A percentile compares a stretch with the other conserved stretches of the same genome.
Conservation (phyloP, 2,329 filamentous ascomycete genomes). For the Arthrinium phaeospermum region DNA sequence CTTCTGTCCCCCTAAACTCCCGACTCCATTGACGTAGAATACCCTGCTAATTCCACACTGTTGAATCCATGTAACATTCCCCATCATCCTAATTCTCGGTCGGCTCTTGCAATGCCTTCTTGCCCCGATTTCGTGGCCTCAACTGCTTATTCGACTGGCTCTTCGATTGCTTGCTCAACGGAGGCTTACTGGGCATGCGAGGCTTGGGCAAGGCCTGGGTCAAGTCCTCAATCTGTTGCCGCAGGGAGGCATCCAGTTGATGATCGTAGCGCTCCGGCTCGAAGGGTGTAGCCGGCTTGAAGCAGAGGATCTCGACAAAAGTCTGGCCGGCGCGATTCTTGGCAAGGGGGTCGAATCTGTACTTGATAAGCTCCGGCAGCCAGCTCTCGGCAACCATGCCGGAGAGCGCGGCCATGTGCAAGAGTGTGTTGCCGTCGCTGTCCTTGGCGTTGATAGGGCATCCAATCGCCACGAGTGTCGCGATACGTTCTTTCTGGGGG, state of each 20-base stretch:
- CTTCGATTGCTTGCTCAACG: no score
- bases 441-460: not conserved
- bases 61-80: not conserved
- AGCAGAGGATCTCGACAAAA: constrained; percentile 8
- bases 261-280: not conserved
- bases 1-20: no score
- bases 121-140: not conserved
- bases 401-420: not conserved
- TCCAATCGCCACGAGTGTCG: not conserved
- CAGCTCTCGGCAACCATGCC: not conserved
- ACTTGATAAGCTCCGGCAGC: not conserved
- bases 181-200: not conserved
- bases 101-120: not conserved
- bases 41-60: not conserved
- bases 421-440: not conserved
- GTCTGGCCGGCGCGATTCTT: not conserved
- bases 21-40: no score
- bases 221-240: not conserved
- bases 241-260: not conserved
- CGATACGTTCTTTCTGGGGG: not conserved
- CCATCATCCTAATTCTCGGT: not conserved
- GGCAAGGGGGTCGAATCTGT: not conserved
- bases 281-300: not conserved
- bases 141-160: not conserved
- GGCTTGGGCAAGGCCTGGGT: not conserved